phyloP scores from a whole-genome alignment of 768 basidiomycete genomes.

The Cyclocybe cylindracea region DNA sequence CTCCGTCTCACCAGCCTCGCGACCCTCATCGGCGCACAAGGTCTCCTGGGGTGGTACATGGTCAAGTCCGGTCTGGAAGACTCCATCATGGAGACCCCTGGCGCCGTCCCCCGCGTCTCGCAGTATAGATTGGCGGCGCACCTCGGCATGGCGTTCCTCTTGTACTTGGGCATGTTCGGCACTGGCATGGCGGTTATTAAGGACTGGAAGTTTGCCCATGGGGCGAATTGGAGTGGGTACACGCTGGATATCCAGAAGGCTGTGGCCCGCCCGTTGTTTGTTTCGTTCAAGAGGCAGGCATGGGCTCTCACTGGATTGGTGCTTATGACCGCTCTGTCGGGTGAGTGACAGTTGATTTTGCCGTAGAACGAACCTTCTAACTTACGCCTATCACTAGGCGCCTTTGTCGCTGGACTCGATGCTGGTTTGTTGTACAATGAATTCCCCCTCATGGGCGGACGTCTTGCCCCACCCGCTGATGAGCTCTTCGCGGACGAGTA shows the following conservation, averaged over 20 bases:
- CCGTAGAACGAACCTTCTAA: neutral
- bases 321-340: slow-evolving; percentile 89
- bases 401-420: slow-evolving; percentile 97
- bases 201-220: slow-evolving; percentile 74
- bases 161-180: slow-evolving; percentile 93
- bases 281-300: slow-evolving; percentile 58
- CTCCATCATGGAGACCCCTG: slow-evolving; percentile 74
- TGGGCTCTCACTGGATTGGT: slow-evolving; percentile 75
- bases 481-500: slow-evolving; percentile 84
- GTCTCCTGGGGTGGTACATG: slow-evolving; percentile 98
- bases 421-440: slow-evolving; percentile 98
- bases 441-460: slow-evolving; percentile 94
- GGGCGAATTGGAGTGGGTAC: slow-evolving; percentile 60
- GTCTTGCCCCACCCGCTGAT: slow-evolving; percentile 74
- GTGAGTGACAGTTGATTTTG: slow-evolving; percentile 39
- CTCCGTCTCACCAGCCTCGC: slow-evolving; percentile 72
- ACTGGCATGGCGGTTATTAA: slow-evolving; percentile 73
- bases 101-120: slow-evolving; percentile 90
- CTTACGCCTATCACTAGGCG: slow-evolving; percentile 52
- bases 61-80: slow-evolving; percentile 94
- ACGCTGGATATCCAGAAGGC: slow-evolving; percentile 42
- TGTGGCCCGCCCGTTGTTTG: slow-evolving; percentile 57
- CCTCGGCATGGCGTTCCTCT: slow-evolving; percentile 83
- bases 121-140: slow-evolving; percentile 97
- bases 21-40: slow-evolving; percentile 86